Base-by-base conservation (phyloP, 768 basidiomycete species). In the Saitozyma podzolica region DNA sequence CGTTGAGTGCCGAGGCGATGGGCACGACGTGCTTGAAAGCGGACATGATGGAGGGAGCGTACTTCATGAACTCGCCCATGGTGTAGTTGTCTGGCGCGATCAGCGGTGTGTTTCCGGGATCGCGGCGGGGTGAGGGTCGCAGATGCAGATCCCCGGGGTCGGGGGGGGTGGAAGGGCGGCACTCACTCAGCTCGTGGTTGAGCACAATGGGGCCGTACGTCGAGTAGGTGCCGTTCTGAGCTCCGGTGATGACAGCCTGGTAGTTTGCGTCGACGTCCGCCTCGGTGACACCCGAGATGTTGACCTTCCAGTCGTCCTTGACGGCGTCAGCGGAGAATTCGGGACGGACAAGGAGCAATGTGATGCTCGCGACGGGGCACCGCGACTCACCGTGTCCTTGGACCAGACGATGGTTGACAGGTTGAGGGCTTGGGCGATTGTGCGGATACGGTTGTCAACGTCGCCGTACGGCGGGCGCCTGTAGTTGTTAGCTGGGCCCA, bases 381-480 rank as follows among this genome's bases (percentile, higher is more conserved):
- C 29, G 29, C 29, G 29, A 58, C 68, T 45, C 45, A 69, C 67
- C 11, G 73, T 68, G 41, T 77, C 76, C 39, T 67, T 57, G 9
- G 57, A 54, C 76, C 76, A 77, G 51, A 75, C 61, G 58, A 75
- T 68, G 40, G 60, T 67, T 41, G 69, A 72, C 57, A 78, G 50
- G 66, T 74, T 76, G 41, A 78, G 59, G 3, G 54, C 54, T 11
- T 64, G 37, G 40, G 77, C 77, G 59, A 78, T 77, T 9, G 64
- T 40, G 50, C 77, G 59, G 47, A 78, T 69, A 43, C 77, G 68
- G 66, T 78, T 72, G 55, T 78, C 77, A 52, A 78, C 68, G 54
- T 78, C 77, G 20, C 77, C 77, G 59, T 68, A 74, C 40, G 77
- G 75, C 17, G 75, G 70, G 16, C 77, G 66, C 64, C 70, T 70